These are phyloP conservation scores for Paraphaeosphaeria minitans DNA, from an alignment of 2,329 filamentous ascomycete species.

Conservation along the genomic window DNA sequence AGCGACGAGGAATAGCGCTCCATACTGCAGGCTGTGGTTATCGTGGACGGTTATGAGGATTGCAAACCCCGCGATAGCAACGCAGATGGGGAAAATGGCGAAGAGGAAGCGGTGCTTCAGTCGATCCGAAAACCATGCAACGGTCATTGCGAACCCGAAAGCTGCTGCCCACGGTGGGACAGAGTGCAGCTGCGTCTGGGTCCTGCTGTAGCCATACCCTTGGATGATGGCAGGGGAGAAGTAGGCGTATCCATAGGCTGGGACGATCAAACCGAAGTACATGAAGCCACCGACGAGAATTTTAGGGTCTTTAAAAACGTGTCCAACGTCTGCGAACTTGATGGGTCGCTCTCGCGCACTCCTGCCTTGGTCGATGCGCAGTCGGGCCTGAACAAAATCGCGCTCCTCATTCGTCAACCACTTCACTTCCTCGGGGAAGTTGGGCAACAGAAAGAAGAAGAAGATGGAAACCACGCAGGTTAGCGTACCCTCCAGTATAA, in stretches of 20 bases:
- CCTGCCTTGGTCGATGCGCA: slow-evolving; percentile 55
- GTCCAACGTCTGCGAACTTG: slow-evolving; percentile 48
- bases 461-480: slow-evolving; percentile 52
- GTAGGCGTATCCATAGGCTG: slow-evolving; percentile 53
- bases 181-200: slow-evolving; percentile 60
- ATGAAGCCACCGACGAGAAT: slow-evolving; percentile 57
- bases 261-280: slow-evolving; percentile 55
- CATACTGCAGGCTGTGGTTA: slow-evolving; percentile 72
- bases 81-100: slow-evolving; percentile 67
- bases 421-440: slow-evolving; percentile 57
- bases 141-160: slow-evolving; percentile 77
- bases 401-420: slow-evolving; percentile 56
- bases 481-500: slow-evolving; percentile 68
- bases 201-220: slow-evolving; percentile 56
- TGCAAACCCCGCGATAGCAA: slow-evolving; percentile 75
- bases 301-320: slow-evolving; percentile 57
- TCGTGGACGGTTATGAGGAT: slow-evolving; percentile 76
- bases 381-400: slow-evolving; percentile 52
- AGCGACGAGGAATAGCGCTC: slow-evolving; percentile 79
- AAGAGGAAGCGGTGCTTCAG: slow-evolving; percentile 76
- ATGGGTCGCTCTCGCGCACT: slow-evolving; percentile 53
- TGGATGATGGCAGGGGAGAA: slow-evolving; percentile 57
- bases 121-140: slow-evolving; percentile 75
- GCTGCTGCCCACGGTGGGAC: slow-evolving; percentile 71
- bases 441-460: slow-evolving; percentile 56